These are phyloP conservation scores for Cutaneotrichosporon sp. DNA, from an alignment of 1,284 basidiomycete species.

Conservation along the genomic window DNA sequence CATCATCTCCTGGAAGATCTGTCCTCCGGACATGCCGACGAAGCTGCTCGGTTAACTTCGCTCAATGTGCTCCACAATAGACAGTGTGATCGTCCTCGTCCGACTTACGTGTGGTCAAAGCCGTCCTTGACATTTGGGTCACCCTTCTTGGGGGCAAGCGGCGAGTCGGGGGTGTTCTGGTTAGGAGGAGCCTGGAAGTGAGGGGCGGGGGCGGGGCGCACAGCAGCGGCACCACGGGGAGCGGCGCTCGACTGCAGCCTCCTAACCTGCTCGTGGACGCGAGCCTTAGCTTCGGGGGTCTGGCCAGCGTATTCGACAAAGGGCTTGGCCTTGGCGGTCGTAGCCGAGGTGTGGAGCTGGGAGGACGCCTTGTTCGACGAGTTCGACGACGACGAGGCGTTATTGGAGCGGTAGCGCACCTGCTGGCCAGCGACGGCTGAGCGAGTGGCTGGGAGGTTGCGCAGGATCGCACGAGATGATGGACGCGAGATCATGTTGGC, in stretches of 20 bases:
- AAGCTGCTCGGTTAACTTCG: conserved; percentile 53
- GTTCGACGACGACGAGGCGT: conserved; percentile 7
- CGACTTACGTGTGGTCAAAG: conserved; percentile 41
- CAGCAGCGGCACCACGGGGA: conserved; percentile 57
- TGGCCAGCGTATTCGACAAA: conserved; percentile 18
- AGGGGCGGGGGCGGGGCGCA: conserved; percentile 46
- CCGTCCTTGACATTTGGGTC: conserved; percentile 20
- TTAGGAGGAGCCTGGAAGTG: conserved; percentile 43
- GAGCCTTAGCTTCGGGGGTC: conserved; percentile 50
- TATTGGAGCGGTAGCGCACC: conserved; percentile 27
- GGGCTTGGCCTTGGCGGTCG: conserved; percentile 15
- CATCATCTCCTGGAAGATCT: conserved; percentile 99
- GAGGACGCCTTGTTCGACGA: not conserved
- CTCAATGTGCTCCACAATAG: not conserved
- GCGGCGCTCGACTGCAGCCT: conserved; percentile 63
- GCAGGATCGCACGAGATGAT: conserved; percentile 15
- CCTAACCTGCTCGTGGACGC: conserved; percentile 63
- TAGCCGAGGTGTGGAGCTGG: conserved; percentile 33
- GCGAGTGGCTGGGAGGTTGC: conserved; percentile 15
- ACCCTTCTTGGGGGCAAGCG: conserved; percentile 10
- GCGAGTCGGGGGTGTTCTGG: conserved; percentile 32
- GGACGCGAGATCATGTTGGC: conserved; percentile 13
- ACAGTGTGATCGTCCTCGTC: too few relatives aligned
- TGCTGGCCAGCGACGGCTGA: conserved; percentile 16
- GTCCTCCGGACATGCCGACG: conserved; percentile 88